Base-by-base conservation (phyloP, 306 rosid species). In the Casuarina equisetifolia region DNA sequence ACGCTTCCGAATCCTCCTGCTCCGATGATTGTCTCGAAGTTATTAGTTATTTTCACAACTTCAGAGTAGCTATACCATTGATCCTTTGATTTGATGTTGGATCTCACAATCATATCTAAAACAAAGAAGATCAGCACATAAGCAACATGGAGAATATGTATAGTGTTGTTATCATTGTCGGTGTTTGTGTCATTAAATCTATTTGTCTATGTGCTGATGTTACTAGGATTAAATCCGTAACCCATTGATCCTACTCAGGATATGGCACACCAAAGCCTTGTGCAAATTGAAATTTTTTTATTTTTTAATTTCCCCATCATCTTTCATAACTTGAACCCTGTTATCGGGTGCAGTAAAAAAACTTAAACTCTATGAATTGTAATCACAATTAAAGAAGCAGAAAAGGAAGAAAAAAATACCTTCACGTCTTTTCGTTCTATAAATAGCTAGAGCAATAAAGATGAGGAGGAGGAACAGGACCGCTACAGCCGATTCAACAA, bases 1-100 rank as follows among this genome's bases (percentile, higher is more conserved):
- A 88, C 89, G 54, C 72, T 81, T 54, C 89, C 91, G 72, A 88
- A 85, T 61, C 89, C 91, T 32, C 92, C 88, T 72, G 50, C 66
- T 49, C 92, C 92, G 72, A 84, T 66, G 36, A 70, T 43, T 3
- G 75, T 84, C n/a, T 69, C 64, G 42, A 79, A 79, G 69, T 89
- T 66, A 35, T 81, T 79, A 3, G 91, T 83, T 5, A 87, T 87
- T 5, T 42, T 11, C 5, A 77, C 10, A 53, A 87, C 59, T 52
- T 87, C 85, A 0, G 58, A 50, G 48, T 71, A 85, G 52, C 55
- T 54, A 46, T 83, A 81, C 5, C 57, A 38, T 32, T 6, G 82
- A 42, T 85, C 54, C 32, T 74, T 86, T 17, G 66, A 73, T 64
- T 69, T 43, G 20, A 72, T 78, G n/a, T 44, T 55, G 7, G 69